Evolutionary conservation across 169 alveolate species (phyloP).

Genomic region (Theileria annulata): DNA sequence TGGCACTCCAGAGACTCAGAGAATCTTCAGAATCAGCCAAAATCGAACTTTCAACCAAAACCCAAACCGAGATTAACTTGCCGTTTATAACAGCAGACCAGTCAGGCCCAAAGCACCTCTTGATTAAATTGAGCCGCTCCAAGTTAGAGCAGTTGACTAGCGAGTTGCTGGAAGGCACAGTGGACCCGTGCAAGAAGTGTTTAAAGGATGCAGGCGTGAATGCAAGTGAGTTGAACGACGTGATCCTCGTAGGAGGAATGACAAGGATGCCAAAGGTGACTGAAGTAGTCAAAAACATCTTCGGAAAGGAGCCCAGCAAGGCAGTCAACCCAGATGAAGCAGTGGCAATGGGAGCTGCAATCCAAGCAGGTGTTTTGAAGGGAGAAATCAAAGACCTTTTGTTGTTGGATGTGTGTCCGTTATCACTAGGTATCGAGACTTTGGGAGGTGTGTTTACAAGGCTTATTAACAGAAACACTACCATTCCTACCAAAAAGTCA

Average conservation of each 20-base stretch:
- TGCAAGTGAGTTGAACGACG: slow-evolving; percentile 91
- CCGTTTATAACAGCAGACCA: slow-evolving; percentile 99
- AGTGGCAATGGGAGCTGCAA: slow-evolving; percentile 99
- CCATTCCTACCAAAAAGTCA: slow-evolving; percentile 98
- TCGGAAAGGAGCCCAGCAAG: slow-evolving; percentile 93
- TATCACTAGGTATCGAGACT: slow-evolving; percentile 96
- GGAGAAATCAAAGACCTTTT: slow-evolving; percentile 96
- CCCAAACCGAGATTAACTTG: slow-evolving; percentile 93
- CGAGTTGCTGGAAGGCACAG: slow-evolving; percentile 88
- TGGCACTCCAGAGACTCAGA: slow-evolving; percentile 95
- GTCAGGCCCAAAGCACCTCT: slow-evolving; percentile 97
- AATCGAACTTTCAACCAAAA: slow-evolving; percentile 92
- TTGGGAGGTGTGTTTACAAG: slow-evolving; percentile 96
- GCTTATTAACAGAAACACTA: slow-evolving; percentile 95
- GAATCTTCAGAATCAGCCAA: slow-evolving; percentile 99
- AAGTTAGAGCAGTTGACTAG: slow-evolving; percentile 91
- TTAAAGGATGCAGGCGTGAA: slow-evolving; percentile 92
- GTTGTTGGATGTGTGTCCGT: slow-evolving; percentile 94
- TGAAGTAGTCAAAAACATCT: slow-evolving; percentile 89
- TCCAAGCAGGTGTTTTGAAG: slow-evolving; percentile 96
- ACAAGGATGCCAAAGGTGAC: slow-evolving; percentile 98
- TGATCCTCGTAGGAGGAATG: slow-evolving; percentile 98
- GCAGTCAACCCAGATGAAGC: slow-evolving; percentile 99
- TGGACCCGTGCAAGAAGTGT: slow-evolving; percentile 94
- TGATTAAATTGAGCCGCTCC: slow-evolving; percentile 93